phyloP scores from a whole-genome alignment of 441 rosid species.

The Adansonia madagascariensis region DNA sequence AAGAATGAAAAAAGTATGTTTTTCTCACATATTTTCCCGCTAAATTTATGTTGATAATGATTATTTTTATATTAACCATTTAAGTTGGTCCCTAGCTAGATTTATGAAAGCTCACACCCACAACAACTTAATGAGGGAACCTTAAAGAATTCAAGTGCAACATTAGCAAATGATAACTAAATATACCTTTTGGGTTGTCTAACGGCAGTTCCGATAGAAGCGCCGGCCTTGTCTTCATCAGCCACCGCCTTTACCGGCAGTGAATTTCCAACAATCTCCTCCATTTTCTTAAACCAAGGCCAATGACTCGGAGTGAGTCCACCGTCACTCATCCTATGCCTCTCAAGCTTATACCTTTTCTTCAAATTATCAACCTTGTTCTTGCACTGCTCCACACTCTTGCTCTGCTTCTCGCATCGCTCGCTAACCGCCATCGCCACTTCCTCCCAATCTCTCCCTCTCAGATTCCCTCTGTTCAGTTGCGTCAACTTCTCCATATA shows the following conservation, averaged over 20 bases:
- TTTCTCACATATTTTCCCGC: background rate
- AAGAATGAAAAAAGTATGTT: background rate
- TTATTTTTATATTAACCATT: background rate
- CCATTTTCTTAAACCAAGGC: slow-evolving; percentile 95
- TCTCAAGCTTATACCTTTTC: slow-evolving; percentile 81
- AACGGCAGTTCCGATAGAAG: slow-evolving; percentile 40
- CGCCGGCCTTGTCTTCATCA: slow-evolving; percentile 53
- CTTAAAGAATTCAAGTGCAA: background rate
- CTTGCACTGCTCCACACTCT: slow-evolving; percentile 96
- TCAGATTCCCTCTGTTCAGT: slow-evolving; percentile 79
- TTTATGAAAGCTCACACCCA: background rate
- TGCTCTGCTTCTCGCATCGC: slow-evolving; percentile 58
- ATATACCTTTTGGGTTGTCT: slow-evolving; percentile 65
- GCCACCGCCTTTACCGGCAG: slow-evolving; percentile 38
- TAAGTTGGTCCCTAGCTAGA: background rate
- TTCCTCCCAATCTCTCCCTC: slow-evolving; percentile 96
- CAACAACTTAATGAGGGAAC: slow-evolving; percentile 1
- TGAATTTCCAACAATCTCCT: slow-evolving; percentile 74
- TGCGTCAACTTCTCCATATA: slow-evolving; percentile 72
- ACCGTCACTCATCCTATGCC: slow-evolving; percentile 68
- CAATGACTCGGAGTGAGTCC: slow-evolving; percentile 66
- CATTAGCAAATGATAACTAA: background rate
- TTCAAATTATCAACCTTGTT: slow-evolving; percentile 86
- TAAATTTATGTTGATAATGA: background rate
- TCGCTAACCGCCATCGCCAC: slow-evolving; percentile 77